A percentile compares a stretch with the other conserved stretches of the same genome.
Evolutionary conservation across 768 basidiomycete species (phyloP).

Genomic region (Lactarius sp.): DNA sequence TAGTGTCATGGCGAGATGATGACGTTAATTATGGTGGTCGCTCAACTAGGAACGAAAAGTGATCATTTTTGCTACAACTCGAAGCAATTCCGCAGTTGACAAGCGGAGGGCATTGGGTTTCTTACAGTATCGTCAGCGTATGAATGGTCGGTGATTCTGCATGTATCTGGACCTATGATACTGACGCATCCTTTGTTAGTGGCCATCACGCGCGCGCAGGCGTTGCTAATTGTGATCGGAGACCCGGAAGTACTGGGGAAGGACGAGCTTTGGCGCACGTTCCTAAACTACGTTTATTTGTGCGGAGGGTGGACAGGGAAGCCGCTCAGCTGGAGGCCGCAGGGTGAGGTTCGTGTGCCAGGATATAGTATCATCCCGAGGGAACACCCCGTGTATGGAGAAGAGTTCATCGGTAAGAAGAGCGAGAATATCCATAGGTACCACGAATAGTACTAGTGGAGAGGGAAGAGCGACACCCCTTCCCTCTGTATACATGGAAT

Average conservation of each 20-base stretch:
- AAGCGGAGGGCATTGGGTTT: slow-evolving; percentile 33
- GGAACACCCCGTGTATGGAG: not conserved
- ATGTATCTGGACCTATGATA: not conserved
- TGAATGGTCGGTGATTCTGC: slow-evolving; percentile 34
- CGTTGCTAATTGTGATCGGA: slow-evolving; percentile 58
- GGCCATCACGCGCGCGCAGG: slow-evolving; percentile 61
- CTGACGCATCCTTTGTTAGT: slow-evolving; percentile 36
- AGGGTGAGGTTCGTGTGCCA: not conserved
- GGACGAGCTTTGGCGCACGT: slow-evolving; percentile 55
- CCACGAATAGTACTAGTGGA: not conserved
- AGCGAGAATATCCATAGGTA: slow-evolving; percentile 6
- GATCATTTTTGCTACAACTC: slow-evolving; percentile 37
- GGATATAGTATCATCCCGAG: slow-evolving; percentile 7
- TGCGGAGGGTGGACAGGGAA: slow-evolving; percentile 54
- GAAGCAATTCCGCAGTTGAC: slow-evolving; percentile 31
- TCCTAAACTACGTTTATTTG: slow-evolving; percentile 51
- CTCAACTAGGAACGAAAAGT: slow-evolving; percentile 34
- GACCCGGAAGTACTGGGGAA: slow-evolving; percentile 54
- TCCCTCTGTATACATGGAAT: not conserved
- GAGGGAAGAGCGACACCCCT: not conserved
- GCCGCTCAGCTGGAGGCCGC: slow-evolving; percentile 39
- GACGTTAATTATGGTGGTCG: not conserved
- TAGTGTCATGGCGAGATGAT: not conserved
- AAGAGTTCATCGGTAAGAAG: slow-evolving; percentile 14
- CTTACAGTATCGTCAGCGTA: slow-evolving; percentile 34